A percentile compares a stretch with the other conserved stretches of the same genome.
phyloP scores from a whole-genome alignment of 805 yeast genomes.

The Saccharomyces eubayanus region DNA sequence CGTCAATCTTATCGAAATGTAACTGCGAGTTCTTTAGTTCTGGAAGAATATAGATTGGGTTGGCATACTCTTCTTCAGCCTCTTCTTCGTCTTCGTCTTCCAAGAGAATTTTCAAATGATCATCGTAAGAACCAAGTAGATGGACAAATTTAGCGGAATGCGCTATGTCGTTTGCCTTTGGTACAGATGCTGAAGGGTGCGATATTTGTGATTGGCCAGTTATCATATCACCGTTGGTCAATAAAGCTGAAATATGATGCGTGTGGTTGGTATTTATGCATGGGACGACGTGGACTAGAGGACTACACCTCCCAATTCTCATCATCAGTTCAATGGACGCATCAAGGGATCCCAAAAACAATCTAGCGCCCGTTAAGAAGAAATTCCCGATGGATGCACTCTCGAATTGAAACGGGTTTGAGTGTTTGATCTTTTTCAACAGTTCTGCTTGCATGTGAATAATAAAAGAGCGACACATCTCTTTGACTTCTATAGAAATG shows the following conservation, averaged over 20 bases:
- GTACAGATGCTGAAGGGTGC: slow-evolving; percentile 49
- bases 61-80: slow-evolving; percentile 58
- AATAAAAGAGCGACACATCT: slow-evolving; percentile 66
- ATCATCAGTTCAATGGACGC: slow-evolving; percentile 71
- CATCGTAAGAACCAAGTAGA: neutral
- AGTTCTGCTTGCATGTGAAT: slow-evolving; percentile 74
- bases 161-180: neutral
- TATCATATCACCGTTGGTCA: slow-evolving; percentile 61
- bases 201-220: slow-evolving; percentile 92
- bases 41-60: slow-evolving; percentile 46
- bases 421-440: slow-evolving; percentile 48
- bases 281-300: slow-evolving; percentile 56
- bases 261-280: slow-evolving; percentile 79
- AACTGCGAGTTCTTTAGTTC: slow-evolving; percentile 67
- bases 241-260: slow-evolving; percentile 73
- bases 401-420: slow-evolving; percentile 50
- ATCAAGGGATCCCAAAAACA: slow-evolving; percentile 78
- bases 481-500: slow-evolving; percentile 44
- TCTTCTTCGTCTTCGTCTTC: slow-evolving; percentile 32
- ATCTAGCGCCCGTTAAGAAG: slow-evolving; percentile 70
- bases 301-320: slow-evolving; percentile 41
- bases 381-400: slow-evolving; percentile 80
- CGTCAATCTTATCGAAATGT: slow-evolving; percentile 52
- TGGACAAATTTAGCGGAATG: neutral
- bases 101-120: slow-evolving; percentile 6